These are phyloP conservation scores for Malus hybrid DNA, from an alignment of 331 rosid species.

Conservation along the genomic window DNA sequence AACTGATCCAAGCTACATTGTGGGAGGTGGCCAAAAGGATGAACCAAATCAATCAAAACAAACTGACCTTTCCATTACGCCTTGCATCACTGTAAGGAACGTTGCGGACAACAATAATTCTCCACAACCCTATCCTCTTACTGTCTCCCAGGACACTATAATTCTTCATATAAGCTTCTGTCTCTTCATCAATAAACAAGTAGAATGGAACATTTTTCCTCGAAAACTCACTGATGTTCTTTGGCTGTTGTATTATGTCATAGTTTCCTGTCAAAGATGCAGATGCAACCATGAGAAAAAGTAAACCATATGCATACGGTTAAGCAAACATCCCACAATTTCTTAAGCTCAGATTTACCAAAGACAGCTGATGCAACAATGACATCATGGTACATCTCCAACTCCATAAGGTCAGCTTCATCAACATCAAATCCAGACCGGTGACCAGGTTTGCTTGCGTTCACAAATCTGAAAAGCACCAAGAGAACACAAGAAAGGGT, in stretches of 20 bases:
- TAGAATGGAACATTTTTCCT: constrained; percentile 64
- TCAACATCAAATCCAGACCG: constrained; percentile 90
- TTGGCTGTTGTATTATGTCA: constrained; percentile 90
- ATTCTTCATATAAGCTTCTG: constrained; percentile 77
- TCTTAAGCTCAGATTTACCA: constrained; percentile 42
- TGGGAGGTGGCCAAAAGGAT: background rate
- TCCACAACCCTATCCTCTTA: constrained; percentile 83
- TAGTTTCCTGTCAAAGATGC: constrained; percentile 65
- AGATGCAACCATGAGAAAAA: constrained; percentile 24
- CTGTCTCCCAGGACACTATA: constrained; percentile 59
- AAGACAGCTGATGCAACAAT: constrained; percentile 99
- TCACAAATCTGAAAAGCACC: constrained; percentile 67
- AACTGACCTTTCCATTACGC: constrained; percentile 93
- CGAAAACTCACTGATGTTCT: constrained; percentile 62
- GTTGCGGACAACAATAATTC: constrained; percentile 73
- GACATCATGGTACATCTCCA: constrained; percentile 77
- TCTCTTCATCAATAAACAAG: constrained; percentile 91
- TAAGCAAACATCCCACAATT: background rate
- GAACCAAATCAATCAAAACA: constrained; percentile 7
- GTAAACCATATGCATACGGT: background rate
- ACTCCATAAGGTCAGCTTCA: constrained; percentile 76
- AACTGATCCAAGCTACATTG: background rate
- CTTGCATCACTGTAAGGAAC: constrained; percentile 80
- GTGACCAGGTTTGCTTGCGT: constrained; percentile 79
- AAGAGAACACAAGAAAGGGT: constrained; percentile 17